Percentiles rank a stretch among this genome's conserved stretches.
These are phyloP conservation scores for Hexamita inflata DNA, from an alignment of 208 protist genomes.

Conservation along the genomic window DNA sequence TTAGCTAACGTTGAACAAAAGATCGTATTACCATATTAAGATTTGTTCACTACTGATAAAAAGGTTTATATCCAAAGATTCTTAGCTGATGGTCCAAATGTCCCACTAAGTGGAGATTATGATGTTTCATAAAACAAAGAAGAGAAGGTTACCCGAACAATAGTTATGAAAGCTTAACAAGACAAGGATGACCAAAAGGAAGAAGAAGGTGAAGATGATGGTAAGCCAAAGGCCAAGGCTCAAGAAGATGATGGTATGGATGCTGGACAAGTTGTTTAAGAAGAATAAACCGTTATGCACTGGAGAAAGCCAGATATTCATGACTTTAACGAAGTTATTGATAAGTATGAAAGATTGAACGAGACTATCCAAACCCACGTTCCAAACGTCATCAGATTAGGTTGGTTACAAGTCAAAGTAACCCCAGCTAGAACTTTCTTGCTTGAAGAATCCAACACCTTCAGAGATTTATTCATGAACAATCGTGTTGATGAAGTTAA, in stretches of 20 bases:
- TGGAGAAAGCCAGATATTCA: slow-evolving; percentile 1
- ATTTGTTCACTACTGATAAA: neutral
- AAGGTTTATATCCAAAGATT: slow-evolving; percentile 5
- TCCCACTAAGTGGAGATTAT: slow-evolving; percentile 2
- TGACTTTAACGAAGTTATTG: slow-evolving; percentile 20
- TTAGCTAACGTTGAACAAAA: neutral
- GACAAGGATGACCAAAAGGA: neutral
- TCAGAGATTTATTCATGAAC: slow-evolving; percentile 5
- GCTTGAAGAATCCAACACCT: neutral
- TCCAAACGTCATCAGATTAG: neutral
- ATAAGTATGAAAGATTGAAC: neutral
- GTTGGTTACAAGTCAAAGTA: slow-evolving; percentile 1
- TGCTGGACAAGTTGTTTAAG: neutral
- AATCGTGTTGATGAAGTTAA: neutral
- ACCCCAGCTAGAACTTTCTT: neutral
- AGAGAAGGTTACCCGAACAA: slow-evolving; percentile 10
- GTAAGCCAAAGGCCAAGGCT: neutral
- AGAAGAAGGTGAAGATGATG: slow-evolving; percentile 1
- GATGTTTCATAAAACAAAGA: neutral
- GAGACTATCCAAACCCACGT: neutral
- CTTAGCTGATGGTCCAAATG: slow-evolving; percentile 12
- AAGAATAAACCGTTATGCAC: neutral
- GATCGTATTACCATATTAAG: neutral
- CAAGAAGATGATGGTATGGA: neutral
- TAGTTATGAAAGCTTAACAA: slow-evolving; percentile 2